Evolutionary conservation across 805 yeast genomes (phyloP).

Genomic region (Wickerhamiella occidentalis): DNA sequence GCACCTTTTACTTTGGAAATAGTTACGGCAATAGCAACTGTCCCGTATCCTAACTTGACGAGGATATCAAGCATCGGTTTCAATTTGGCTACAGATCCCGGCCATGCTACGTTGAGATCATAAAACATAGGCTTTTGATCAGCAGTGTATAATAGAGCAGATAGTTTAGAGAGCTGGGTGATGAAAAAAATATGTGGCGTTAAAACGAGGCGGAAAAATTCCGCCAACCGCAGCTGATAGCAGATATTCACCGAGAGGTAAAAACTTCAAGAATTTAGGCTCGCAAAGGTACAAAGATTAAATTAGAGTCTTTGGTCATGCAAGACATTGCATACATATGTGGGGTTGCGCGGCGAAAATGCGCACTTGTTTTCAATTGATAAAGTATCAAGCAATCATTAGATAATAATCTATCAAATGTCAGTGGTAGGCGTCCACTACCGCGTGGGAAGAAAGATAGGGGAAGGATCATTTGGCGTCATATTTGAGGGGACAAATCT

Average conservation of each 20-base stretch:
- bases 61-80: slow-evolving; percentile 21
- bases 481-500: slow-evolving; percentile 91
- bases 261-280: no score
- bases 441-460: slow-evolving; percentile 92
- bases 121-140: slow-evolving; percentile 21
- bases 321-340: background rate
- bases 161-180: background rate
- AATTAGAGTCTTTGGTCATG: no score
- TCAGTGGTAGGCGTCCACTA: slow-evolving; percentile 82
- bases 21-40: slow-evolving; percentile 60
- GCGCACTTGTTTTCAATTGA: background rate
- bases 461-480: slow-evolving; percentile 97
- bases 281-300: no score
- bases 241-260: no score
- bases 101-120: slow-evolving; percentile 32
- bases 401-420: slow-evolving; percentile 8
- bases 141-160: no score
- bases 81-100: slow-evolving; percentile 16
- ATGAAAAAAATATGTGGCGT: background rate
- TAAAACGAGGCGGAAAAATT: background rate
- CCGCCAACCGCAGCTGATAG: background rate
- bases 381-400: slow-evolving; percentile 1
- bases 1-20: slow-evolving; percentile 17
- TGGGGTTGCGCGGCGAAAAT: background rate
- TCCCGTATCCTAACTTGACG: slow-evolving; percentile 47